Conservation (phyloP, 495 filamentous ascomycete species). For the Penicillium egyptiacum region DNA sequence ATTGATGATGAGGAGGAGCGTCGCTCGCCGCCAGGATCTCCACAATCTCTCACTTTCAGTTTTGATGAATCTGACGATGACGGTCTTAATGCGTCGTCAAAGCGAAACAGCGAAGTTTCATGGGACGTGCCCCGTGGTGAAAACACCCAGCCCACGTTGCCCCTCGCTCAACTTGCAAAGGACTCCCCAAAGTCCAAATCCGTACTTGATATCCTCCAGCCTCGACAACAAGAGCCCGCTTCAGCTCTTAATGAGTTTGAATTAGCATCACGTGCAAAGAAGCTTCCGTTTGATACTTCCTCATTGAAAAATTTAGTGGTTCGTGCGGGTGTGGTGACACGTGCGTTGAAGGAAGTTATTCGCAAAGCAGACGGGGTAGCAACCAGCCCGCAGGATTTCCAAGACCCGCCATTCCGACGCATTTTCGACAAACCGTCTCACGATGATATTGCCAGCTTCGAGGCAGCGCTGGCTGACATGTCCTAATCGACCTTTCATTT, state of each 20-base stretch:
- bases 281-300: slow-evolving; percentile 88
- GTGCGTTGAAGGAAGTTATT: slow-evolving; percentile 71
- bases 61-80: slow-evolving; percentile 64
- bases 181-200: slow-evolving; percentile 68
- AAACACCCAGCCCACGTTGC: background rate
- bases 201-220: slow-evolving; percentile 81
- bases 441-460: slow-evolving; percentile 36
- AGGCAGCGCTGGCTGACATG: slow-evolving; percentile 33
- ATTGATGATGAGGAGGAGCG: slow-evolving; percentile 71
- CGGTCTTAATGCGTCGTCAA: slow-evolving; percentile 37
- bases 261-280: slow-evolving; percentile 56
- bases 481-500: slow-evolving; percentile 14
- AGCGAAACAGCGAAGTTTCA: slow-evolving; percentile 38
- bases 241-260: slow-evolving; percentile 43
- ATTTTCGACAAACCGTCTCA: slow-evolving; percentile 45
- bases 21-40: slow-evolving; percentile 49
- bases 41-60: slow-evolving; percentile 52
- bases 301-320: slow-evolving; percentile 85
- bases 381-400: slow-evolving; percentile 53
- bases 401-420: slow-evolving; percentile 46
- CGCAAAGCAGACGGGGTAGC: slow-evolving; percentile 75
- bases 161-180: slow-evolving; percentile 24
- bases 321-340: slow-evolving; percentile 73
- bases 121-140: slow-evolving; percentile 25
- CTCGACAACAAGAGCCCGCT: slow-evolving; percentile 52